Conservation (phyloP, 805 yeast species). For the Ascoidea tarda region DNA sequence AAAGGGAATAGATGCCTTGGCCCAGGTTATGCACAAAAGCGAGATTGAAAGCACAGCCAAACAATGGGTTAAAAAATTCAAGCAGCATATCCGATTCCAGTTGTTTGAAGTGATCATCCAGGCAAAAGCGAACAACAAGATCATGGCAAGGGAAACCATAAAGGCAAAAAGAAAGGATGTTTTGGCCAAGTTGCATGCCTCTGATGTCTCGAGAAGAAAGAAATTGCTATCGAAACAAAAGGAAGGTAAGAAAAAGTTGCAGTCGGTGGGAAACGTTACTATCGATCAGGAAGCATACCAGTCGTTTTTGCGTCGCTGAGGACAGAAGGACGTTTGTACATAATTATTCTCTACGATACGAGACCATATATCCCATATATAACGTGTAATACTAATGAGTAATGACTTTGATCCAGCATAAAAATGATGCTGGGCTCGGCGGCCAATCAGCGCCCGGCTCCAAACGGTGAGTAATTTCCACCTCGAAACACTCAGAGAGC, state of each 20-base stretch:
- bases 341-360: too few relatives aligned
- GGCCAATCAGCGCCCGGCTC: neutral
- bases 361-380: too few relatives aligned
- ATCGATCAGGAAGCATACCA: conserved; percentile 83
- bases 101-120: conserved; percentile 88
- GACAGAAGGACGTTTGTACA: neutral
- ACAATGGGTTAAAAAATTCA: conserved; percentile 74
- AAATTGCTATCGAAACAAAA: conserved; percentile 80
- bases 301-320: conserved; percentile 43
- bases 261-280: conserved; percentile 61
- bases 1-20: conserved; percentile 77
- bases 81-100: conserved; percentile 66
- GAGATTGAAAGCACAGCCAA: conserved; percentile 62
- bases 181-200: conserved; percentile 84
- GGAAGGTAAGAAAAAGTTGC: conserved; percentile 83
- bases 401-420: too few relatives aligned
- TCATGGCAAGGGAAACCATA: conserved; percentile 84
- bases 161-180: conserved; percentile 92
- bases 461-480: neutral
- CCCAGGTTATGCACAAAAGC: conserved; percentile 77
- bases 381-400: too few relatives aligned
- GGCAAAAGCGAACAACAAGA: conserved; percentile 67
- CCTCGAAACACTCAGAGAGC: neutral
- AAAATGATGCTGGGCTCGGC: too few relatives aligned
- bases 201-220: conserved; percentile 82